Percentiles rank a stretch among this genome's conserved stretches.
phyloP scores from a whole-genome alignment of 306 rosid genomes.

The Cicer chorassanicum region DNA sequence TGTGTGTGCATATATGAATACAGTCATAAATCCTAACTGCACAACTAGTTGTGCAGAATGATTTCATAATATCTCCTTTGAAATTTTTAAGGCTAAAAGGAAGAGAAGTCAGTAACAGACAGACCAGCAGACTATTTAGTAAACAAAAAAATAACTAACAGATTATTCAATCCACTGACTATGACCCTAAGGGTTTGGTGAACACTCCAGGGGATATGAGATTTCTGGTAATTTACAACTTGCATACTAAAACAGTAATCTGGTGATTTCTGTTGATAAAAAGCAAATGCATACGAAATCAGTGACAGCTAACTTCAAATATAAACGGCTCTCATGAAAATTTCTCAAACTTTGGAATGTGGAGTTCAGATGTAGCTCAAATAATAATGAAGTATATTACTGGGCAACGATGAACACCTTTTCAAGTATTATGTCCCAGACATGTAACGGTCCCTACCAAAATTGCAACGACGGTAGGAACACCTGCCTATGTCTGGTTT shows the following conservation, averaged over 20 bases:
- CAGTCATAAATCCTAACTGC: background rate
- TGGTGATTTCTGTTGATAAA: background rate
- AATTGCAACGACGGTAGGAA: background rate
- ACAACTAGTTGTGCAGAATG: background rate
- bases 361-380: constrained; percentile 64
- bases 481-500: constrained; percentile 49
- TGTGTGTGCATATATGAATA: background rate
- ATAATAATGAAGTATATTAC: constrained; percentile 48
- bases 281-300: background rate
- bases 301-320: background rate
- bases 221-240: background rate
- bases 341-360: constrained; percentile 36
- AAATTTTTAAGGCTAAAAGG: background rate
- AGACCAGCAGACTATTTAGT: background rate
- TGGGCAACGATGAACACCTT: constrained; percentile 61
- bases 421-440: constrained; percentile 48
- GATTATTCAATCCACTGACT: background rate
- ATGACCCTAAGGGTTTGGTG: background rate
- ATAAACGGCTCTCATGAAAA: too few relatives aligned
- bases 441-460: constrained; percentile 44
- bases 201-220: background rate
- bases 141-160: background rate
- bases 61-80: background rate
- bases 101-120: background rate
- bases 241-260: too few relatives aligned